Conservation (phyloP, 495 filamentous ascomycete genomes). For the Daldinia concentrica region DNA sequence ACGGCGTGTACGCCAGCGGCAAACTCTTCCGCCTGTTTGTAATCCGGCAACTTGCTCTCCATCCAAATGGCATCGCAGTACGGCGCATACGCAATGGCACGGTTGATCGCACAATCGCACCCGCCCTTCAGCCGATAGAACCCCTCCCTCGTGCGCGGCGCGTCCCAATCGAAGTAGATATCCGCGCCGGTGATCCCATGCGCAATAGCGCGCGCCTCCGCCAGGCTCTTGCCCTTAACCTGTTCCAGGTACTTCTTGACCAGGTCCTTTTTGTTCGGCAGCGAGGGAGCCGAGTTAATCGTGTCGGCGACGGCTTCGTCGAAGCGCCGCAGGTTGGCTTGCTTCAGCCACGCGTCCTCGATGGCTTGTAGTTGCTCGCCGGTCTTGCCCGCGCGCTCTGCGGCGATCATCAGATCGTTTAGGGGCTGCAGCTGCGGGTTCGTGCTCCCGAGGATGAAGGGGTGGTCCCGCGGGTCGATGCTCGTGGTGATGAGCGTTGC, state of each 20-base stretch:
- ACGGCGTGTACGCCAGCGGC: slow-evolving; percentile 92
- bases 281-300: slow-evolving; percentile 67
- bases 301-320: slow-evolving; percentile 84
- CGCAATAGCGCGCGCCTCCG: slow-evolving; percentile 83
- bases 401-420: slow-evolving; percentile 88
- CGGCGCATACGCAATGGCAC: slow-evolving; percentile 90
- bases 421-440: slow-evolving; percentile 86
- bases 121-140: slow-evolving; percentile 93
- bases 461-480: slow-evolving; percentile 93
- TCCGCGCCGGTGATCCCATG: slow-evolving; percentile 80
- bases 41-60: slow-evolving; percentile 97
- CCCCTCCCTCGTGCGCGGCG: slow-evolving; percentile 88
- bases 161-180: slow-evolving; percentile 92
- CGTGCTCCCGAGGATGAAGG: slow-evolving; percentile 89
- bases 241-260: slow-evolving; percentile 69
- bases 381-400: slow-evolving; percentile 82
- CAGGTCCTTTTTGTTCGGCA: slow-evolving; percentile 73
- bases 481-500: slow-evolving; percentile 96
- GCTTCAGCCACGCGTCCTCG: slow-evolving; percentile 84
- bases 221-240: slow-evolving; percentile 84
- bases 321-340: slow-evolving; percentile 92
- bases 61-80: slow-evolving; percentile 98
- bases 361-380: slow-evolving; percentile 87
- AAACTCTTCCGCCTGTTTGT: slow-evolving; percentile 90
- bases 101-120: slow-evolving; percentile 90